phyloP scores from a whole-genome alignment of 2,329 filamentous ascomycete species.

The Periconia digitata region DNA sequence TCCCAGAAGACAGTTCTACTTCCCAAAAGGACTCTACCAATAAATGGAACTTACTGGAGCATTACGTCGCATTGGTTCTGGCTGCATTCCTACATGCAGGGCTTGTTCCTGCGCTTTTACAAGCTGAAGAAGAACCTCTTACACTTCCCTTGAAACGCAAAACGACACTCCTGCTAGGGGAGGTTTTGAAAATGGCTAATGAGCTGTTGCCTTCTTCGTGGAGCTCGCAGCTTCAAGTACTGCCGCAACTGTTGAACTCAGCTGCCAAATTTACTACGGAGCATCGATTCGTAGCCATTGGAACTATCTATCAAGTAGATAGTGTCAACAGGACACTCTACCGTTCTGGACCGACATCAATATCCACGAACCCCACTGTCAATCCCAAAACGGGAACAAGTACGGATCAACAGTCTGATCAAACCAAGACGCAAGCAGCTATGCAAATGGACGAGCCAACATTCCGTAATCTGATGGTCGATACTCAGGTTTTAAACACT shows the following conservation, averaged over 20 bases:
- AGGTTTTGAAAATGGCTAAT: constrained; percentile 86
- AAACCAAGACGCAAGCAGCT: constrained; percentile 57
- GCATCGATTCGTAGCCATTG: constrained; percentile 76
- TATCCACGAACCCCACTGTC: background rate
- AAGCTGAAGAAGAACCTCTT: constrained; percentile 68
- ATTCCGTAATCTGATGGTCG: constrained; percentile 65
- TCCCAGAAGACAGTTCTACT: constrained; percentile 53
- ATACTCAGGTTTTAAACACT: constrained; percentile 84
- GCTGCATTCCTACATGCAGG: constrained; percentile 83
- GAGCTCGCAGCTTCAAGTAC: constrained; percentile 81
- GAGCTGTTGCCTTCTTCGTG: constrained; percentile 78
- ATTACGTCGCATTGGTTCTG: constrained; percentile 87
- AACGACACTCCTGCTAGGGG: constrained; percentile 85
- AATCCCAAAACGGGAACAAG: constrained; percentile 27
- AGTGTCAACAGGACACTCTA: constrained; percentile 93
- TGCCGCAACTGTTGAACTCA: constrained; percentile 80
- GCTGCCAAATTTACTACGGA: constrained; percentile 73
- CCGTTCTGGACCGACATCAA: constrained; percentile 62
- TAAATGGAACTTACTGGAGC: constrained; percentile 79
- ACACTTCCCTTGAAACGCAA: constrained; percentile 78
- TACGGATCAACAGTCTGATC: constrained; percentile 45
- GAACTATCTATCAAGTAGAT: constrained; percentile 96
- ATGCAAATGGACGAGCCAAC: constrained; percentile 65
- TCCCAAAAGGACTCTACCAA: constrained; percentile 67
- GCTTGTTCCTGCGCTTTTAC: constrained; percentile 56